Conservation (phyloP, 768 basidiomycete genomes). For the Suillus discolor region DNA sequence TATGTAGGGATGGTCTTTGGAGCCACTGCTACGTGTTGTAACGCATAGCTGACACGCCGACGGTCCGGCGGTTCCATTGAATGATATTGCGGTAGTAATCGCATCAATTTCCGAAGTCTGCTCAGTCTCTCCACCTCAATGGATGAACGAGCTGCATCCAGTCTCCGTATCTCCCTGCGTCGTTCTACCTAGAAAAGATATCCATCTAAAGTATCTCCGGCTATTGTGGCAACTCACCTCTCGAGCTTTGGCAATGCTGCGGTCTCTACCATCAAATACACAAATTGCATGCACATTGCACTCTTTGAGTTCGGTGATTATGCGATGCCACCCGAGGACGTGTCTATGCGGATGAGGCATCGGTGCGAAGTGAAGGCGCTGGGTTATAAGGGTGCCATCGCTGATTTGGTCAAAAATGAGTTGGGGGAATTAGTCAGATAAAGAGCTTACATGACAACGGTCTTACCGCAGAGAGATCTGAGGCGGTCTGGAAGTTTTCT, state of each 20-base stretch:
- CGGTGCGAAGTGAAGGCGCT: slow-evolving; percentile 75
- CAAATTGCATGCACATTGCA: slow-evolving; percentile 63
- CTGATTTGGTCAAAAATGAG: slow-evolving; percentile 38
- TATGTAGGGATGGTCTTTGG: slow-evolving; percentile 12
- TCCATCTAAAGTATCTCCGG: background rate
- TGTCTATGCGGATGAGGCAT: slow-evolving; percentile 67
- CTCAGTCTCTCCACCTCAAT: slow-evolving; percentile 61
- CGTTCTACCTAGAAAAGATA: slow-evolving; percentile 50
- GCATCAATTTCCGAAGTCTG: slow-evolving; percentile 50
- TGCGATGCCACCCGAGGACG: slow-evolving; percentile 76
- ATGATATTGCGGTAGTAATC: slow-evolving; percentile 41
- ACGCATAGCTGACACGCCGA: slow-evolving; percentile 30
- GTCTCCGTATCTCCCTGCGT: slow-evolving; percentile 49
- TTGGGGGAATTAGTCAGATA: slow-evolving; percentile 2
- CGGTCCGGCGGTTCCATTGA: slow-evolving; percentile 33
- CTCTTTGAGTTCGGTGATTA: slow-evolving; percentile 63
- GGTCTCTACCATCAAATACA: slow-evolving; percentile 77
- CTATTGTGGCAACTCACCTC: slow-evolving; percentile 53
- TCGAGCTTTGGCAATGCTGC: slow-evolving; percentile 65
- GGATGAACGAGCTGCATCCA: slow-evolving; percentile 51
- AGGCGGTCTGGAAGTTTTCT: slow-evolving; percentile 67
- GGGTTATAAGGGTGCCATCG: slow-evolving; percentile 85
- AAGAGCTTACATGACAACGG: slow-evolving; percentile 66
- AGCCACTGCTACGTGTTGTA: slow-evolving; percentile 18
- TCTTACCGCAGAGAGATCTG: slow-evolving; percentile 61